Evolutionary conservation across 345 rosid genomes (phyloP).

Genomic region (Capsella bursapastoris): DNA sequence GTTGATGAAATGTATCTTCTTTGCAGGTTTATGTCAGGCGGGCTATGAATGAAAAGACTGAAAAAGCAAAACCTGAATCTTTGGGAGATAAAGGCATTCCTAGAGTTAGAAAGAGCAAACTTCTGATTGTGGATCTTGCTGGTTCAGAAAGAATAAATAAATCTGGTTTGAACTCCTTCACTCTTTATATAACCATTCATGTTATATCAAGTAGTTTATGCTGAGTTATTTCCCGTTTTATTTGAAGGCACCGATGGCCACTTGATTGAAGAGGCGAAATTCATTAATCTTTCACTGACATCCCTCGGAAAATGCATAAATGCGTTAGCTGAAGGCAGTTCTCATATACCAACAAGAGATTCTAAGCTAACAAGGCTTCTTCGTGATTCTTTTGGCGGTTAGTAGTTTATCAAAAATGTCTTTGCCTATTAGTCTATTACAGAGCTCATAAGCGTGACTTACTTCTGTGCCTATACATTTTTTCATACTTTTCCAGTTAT

Average conservation of each 20-base stretch:
- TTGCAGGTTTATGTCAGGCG: constrained; percentile 70
- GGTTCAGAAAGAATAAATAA: constrained; percentile 96
- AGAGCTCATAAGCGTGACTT: constrained; percentile 2
- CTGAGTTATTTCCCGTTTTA: constrained; percentile 16
- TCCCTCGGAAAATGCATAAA: constrained; percentile 96
- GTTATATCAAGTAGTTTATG: constrained; percentile 7
- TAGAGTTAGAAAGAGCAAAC: constrained; percentile 81
- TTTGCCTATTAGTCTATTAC: constrained; percentile 6
- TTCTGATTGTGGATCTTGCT: constrained; percentile 94
- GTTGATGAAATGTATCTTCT: constrained; percentile 27
- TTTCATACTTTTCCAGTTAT: not conserved
- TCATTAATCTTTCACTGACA: constrained; percentile 89
- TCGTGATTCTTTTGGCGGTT: constrained; percentile 97
- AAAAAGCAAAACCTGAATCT: constrained; percentile 50
- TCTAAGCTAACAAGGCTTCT: constrained; percentile 94
- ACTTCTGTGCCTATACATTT: not conserved
- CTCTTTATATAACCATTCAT: constrained; percentile 15
- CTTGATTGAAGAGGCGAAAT: constrained; percentile 92
- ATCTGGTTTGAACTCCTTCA: constrained; percentile 62
- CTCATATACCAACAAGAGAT: constrained; percentile 94
- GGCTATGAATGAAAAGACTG: constrained; percentile 55
- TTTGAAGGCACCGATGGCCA: constrained; percentile 84
- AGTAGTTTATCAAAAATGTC: constrained; percentile 32
- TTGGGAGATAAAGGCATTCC: constrained; percentile 55
- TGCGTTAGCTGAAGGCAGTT: constrained; percentile 92